Evolutionary conservation across 2,329 filamentous ascomycete genomes (phyloP).

Genomic region (Aspergillus sp.): DNA sequence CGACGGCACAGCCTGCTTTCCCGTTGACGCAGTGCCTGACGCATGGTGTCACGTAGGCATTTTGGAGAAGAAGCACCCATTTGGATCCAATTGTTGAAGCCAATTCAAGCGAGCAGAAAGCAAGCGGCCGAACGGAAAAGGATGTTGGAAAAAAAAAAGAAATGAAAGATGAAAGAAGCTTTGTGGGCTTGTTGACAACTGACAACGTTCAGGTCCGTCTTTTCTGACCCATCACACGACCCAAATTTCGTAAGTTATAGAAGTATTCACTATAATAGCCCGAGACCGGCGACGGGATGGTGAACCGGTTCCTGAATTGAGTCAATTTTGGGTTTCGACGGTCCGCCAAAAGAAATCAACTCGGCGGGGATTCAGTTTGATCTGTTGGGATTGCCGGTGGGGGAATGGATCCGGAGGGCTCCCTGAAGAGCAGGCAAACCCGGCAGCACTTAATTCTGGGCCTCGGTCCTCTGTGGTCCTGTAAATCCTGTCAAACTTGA

Average conservation of each 20-base stretch:
- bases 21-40: slow-evolving; percentile 38
- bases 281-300: background rate
- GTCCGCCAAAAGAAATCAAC: background rate
- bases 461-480: background rate
- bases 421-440: background rate
- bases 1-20: slow-evolving; percentile 47
- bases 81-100: background rate
- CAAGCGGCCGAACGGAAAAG: background rate
- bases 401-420: slow-evolving; percentile 2
- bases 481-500: background rate
- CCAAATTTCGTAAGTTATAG: background rate
- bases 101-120: too few species aligned
- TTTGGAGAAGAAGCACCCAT: slow-evolving; percentile 15
- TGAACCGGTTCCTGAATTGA: background rate
- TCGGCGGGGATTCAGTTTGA: background rate
- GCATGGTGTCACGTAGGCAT: slow-evolving; percentile 31
- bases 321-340: background rate
- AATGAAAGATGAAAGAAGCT: background rate
- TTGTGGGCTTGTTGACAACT: background rate
- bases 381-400: slow-evolving; percentile 3
- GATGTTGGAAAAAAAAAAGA: background rate
- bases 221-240: background rate
- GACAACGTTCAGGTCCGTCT: background rate
- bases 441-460: background rate
- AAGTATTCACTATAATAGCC: background rate